Evolutionary conservation across 805 yeast genomes (phyloP).

Genomic region (Priceomyces haplophilus): DNA sequence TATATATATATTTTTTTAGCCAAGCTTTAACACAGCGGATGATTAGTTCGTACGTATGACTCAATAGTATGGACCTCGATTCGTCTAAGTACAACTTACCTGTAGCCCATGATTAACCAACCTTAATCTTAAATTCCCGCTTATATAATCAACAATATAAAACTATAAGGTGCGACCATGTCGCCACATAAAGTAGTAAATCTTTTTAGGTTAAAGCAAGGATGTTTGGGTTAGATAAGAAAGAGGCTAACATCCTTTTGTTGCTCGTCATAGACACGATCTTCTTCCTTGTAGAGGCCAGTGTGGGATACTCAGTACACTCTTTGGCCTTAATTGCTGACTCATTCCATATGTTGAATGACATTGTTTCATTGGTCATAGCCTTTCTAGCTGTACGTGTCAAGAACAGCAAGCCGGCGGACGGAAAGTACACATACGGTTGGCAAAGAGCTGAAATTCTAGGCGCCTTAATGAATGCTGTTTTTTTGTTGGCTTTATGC

Average conservation of each 20-base stretch:
- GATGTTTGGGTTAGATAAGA: slow-evolving; percentile 34
- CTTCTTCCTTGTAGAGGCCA: slow-evolving; percentile 83
- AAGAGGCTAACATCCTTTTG: slow-evolving; percentile 70
- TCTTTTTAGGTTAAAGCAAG: too few relatives aligned
- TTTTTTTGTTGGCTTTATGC: slow-evolving; percentile 86
- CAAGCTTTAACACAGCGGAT: background rate
- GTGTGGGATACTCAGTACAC: slow-evolving; percentile 86
- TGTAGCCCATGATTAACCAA: too few relatives aligned
- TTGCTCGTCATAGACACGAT: slow-evolving; percentile 72
- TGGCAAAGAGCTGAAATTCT: slow-evolving; percentile 97
- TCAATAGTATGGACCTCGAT: background rate
- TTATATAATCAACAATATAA: too few relatives aligned
- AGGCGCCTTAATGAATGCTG: slow-evolving; percentile 93
- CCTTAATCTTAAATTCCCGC: too few relatives aligned
- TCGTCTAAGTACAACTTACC: too few relatives aligned
- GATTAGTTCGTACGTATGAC: background rate
- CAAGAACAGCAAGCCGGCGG: slow-evolving; percentile 76
- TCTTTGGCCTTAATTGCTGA: slow-evolving; percentile 94
- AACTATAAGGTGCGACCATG: too few relatives aligned
- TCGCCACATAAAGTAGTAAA: too few relatives aligned
- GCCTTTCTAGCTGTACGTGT: slow-evolving; percentile 97
- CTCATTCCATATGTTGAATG: slow-evolving; percentile 96
- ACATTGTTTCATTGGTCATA: slow-evolving; percentile 80
- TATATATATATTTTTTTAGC: background rate
- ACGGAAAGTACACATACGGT: slow-evolving; percentile 90